Percentiles rank a stretch among this genome's conserved stretches.
Conservation (phyloP, 306 rosid species). For the Prunus salicina region DNA sequence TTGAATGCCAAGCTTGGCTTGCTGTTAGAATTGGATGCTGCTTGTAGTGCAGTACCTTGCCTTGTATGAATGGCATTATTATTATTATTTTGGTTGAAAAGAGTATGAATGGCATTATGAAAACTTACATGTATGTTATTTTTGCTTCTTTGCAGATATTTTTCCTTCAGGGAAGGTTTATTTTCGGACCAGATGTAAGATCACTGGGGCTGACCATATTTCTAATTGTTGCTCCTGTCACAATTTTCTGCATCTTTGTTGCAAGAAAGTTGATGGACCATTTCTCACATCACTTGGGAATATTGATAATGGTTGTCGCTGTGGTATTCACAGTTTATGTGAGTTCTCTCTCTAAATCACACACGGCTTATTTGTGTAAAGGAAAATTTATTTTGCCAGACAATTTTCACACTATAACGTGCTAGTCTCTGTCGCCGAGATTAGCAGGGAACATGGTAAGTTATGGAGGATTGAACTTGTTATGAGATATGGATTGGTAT, state of each 20-base stretch:
- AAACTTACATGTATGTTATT: slow-evolving; percentile 5
- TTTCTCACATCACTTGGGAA: slow-evolving; percentile 66
- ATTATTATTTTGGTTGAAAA: no score
- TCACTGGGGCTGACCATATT: slow-evolving; percentile 79
- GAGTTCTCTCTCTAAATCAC: slow-evolving; percentile 37
- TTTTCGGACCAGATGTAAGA: slow-evolving; percentile 99
- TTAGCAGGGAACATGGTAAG: not conserved
- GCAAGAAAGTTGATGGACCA: slow-evolving; percentile 80
- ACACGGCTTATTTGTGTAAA: not conserved
- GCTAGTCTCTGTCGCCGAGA: not conserved
- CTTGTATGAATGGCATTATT: not conserved
- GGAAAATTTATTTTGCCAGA: not conserved
- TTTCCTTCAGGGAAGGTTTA: slow-evolving; percentile 85
- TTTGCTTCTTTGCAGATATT: slow-evolving; percentile 66
- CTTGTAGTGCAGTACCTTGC: not conserved
- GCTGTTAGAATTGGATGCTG: not conserved
- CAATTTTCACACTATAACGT: not conserved
- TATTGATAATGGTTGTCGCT: slow-evolving; percentile 59
- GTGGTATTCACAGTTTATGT: slow-evolving; percentile 71
- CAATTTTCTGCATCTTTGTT: slow-evolving; percentile 84
- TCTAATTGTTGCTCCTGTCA: slow-evolving; percentile 80
- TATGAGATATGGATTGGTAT: not conserved
- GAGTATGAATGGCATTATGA: not conserved
- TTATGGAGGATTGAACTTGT: not conserved
- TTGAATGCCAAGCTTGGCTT: not conserved